Percentiles rank a stretch among this genome's conserved stretches.
Evolutionary conservation across 306 rosid species (phyloP).

Genomic region (Quillaja saponaria): DNA sequence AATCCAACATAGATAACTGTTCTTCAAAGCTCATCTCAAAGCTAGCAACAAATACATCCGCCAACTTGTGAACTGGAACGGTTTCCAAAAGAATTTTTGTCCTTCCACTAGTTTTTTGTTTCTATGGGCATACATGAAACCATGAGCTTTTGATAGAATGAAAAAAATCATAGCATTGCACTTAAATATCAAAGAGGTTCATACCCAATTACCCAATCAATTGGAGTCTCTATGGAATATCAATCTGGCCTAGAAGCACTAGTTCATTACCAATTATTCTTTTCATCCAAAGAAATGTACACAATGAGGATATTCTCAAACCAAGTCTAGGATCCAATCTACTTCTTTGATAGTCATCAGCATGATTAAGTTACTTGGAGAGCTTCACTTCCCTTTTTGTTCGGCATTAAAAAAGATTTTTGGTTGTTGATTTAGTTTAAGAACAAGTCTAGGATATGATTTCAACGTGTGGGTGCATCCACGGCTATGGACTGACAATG

Average conservation of each 20-base stretch:
- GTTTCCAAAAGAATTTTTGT: slow-evolving; percentile 95
- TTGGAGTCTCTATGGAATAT: slow-evolving; percentile 11
- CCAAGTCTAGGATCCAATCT: not conserved
- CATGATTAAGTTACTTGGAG: no score
- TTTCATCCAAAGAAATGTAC: slow-evolving; percentile 24
- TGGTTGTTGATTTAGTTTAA: no score
- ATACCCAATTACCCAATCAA: slow-evolving; percentile 14
- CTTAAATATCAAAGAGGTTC: slow-evolving; percentile 7
- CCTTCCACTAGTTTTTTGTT: slow-evolving; percentile 96
- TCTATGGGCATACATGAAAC: slow-evolving; percentile 53
- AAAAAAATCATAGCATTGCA: not conserved
- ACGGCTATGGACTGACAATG: no score
- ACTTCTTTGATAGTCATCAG: no score
- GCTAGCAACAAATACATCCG: slow-evolving; percentile 98
- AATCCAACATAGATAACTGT: slow-evolving; percentile 89
- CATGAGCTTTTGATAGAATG: slow-evolving; percentile 26
- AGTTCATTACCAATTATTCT: slow-evolving; percentile 26
- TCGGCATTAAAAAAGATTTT: no score
- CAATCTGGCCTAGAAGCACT: slow-evolving; percentile 4
- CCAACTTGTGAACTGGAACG: slow-evolving; percentile 94
- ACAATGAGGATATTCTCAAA: slow-evolving; percentile 23
- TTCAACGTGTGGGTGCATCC: no score
- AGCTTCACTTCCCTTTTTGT: no score
- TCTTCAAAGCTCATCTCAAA: slow-evolving; percentile 99
- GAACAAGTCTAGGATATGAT: no score